Conservation (phyloP, 371 early-diverging fungal genomes). For the Mucor irregularis region DNA sequence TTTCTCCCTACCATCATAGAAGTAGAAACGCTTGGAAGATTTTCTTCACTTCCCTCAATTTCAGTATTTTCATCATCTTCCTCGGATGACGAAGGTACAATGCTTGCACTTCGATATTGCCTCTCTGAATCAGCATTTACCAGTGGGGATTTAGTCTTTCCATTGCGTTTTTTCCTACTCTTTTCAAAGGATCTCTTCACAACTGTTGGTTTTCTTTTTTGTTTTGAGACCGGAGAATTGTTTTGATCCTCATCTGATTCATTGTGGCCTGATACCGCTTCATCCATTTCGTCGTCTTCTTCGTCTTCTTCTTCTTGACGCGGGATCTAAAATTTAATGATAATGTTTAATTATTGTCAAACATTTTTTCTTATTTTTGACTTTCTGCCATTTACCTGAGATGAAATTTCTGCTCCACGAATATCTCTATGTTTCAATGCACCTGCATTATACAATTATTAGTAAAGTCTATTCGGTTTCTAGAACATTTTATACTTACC, state of each 20-base stretch:
- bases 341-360: neutral
- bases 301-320: slow-evolving; percentile 21
- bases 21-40: neutral
- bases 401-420: slow-evolving; percentile 69
- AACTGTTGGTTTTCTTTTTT: too few species aligned
- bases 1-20: neutral
- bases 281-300: slow-evolving; percentile 17
- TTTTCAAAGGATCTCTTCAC: neutral
- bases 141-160: neutral
- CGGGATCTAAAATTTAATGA: slow-evolving; percentile 17
- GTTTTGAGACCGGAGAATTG: neutral
- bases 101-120: slow-evolving; percentile 10
- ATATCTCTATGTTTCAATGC: slow-evolving; percentile 77
- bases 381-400: slow-evolving; percentile 75
- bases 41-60: slow-evolving; percentile 1
- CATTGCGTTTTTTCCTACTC: neutral
- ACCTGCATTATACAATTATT: slow-evolving; percentile 30
- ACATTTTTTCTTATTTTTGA: too few species aligned
- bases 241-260: slow-evolving; percentile 4
- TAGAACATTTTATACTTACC: slow-evolving; percentile 36
- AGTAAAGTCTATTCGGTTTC: neutral
- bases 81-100: slow-evolving; percentile 20
- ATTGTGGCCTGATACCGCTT: neutral
- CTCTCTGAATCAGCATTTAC: neutral
- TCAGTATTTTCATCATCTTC: neutral